Evolutionary conservation across 2,329 filamentous ascomycete species (phyloP).

Genomic region (Aschersonia sp.): DNA sequence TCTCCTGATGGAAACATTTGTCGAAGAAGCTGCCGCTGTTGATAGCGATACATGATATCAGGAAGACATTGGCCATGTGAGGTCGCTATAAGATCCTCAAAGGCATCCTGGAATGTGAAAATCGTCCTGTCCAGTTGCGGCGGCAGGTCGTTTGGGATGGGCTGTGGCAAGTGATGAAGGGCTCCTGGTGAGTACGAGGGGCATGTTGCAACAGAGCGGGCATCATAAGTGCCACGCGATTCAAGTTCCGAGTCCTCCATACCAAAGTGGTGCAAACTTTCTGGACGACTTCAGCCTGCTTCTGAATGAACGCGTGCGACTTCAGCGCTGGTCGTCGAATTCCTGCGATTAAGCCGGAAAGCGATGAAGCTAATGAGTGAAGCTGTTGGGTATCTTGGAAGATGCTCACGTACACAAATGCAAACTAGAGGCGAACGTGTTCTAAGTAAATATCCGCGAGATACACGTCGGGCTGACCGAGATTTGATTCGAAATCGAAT

Average conservation of each 20-base stretch:
- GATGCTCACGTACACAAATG: too few relatives aligned
- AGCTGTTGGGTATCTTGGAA: too few relatives aligned
- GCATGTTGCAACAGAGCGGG: slow-evolving; percentile 11
- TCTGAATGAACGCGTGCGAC: too few relatives aligned
- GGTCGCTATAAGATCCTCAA: slow-evolving; percentile 40
- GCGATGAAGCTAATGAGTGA: too few relatives aligned
- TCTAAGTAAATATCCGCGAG: too few relatives aligned
- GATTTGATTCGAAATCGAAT: too few relatives aligned
- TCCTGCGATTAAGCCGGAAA: too few relatives aligned
- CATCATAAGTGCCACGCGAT: not conserved
- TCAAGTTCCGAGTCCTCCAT: not conserved
- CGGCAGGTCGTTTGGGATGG: slow-evolving; percentile 29
- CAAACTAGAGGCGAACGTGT: too few relatives aligned
- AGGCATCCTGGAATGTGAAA: slow-evolving; percentile 42
- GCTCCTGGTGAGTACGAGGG: slow-evolving; percentile 15
- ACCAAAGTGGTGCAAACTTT: not conserved
- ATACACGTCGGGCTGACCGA: too few relatives aligned
- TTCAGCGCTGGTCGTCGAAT: too few relatives aligned
- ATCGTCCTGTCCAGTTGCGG: slow-evolving; percentile 17
- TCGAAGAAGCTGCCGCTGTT: slow-evolving; percentile 20
- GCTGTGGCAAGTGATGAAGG: slow-evolving; percentile 30
- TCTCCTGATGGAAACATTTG: slow-evolving; percentile 25
- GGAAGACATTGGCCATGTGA: slow-evolving; percentile 26
- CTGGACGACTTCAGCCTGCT: too few relatives aligned
- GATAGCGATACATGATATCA: slow-evolving; percentile 20